Percentiles rank a stretch among this genome's conserved stretches.
Evolutionary conservation across 1,139 yeast genomes (phyloP).

Genomic region (Geotrichum klebahnii): DNA sequence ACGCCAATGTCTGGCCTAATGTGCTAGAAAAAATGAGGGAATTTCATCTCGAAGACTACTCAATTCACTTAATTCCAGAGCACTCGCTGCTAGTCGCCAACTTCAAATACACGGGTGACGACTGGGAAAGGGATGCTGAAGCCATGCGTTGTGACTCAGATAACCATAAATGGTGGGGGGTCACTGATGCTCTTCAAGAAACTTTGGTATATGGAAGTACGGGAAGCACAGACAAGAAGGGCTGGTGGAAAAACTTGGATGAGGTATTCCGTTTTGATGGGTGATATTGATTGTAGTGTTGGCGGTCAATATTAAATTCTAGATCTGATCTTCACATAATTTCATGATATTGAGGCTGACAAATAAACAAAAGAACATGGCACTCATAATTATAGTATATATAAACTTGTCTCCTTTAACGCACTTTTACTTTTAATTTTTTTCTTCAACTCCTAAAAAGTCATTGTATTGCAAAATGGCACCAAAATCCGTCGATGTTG

Average conservation of each 20-base stretch:
- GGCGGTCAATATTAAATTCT: no score
- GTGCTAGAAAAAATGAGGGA: conserved; percentile 37
- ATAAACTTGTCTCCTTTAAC: not conserved
- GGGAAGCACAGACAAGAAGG: conserved; percentile 40
- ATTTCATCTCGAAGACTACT: conserved; percentile 43
- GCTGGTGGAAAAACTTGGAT: conserved; percentile 42
- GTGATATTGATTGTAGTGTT: no score
- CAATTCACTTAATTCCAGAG: conserved; percentile 39
- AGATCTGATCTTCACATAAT: no score
- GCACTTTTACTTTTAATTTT: no score
- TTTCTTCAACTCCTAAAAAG: not conserved
- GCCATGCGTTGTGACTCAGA: conserved; percentile 38
- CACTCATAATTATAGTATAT: no score
- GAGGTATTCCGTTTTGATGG: conserved; percentile 41
- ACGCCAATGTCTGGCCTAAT: conserved; percentile 34
- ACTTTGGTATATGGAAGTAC: conserved; percentile 40
- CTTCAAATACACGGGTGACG: conserved; percentile 40
- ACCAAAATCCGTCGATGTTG: conserved; percentile 32
- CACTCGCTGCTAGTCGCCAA: conserved; percentile 38
- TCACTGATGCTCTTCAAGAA: conserved; percentile 42
- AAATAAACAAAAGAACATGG: no score
- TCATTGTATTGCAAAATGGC: no score
- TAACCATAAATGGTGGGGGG: conserved; percentile 42
- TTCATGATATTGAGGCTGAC: no score
- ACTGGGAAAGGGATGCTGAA: conserved; percentile 39